Conservation (phyloP, 2,329 filamentous ascomycete species). For the Parafenestella ontariensis region DNA sequence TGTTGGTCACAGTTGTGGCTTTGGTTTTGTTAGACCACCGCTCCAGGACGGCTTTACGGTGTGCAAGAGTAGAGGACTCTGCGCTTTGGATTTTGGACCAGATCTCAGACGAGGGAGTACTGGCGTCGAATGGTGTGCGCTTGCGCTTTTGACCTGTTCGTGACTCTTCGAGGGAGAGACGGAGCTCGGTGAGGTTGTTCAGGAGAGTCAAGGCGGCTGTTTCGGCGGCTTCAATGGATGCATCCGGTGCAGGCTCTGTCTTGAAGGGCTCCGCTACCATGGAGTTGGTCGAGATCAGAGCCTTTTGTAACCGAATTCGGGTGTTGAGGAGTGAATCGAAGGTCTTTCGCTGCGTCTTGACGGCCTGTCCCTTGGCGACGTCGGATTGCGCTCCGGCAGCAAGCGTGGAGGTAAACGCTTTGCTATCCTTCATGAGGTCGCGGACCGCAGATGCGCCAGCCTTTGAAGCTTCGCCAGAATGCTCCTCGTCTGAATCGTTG, state of each 20-base stretch:
- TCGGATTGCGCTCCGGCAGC: slow-evolving; percentile 76
- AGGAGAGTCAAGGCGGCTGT: slow-evolving; percentile 84
- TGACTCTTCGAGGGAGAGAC: slow-evolving; percentile 64
- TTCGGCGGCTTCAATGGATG: slow-evolving; percentile 76
- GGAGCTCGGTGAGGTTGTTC: slow-evolving; percentile 77
- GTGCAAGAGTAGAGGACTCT: slow-evolving; percentile 65
- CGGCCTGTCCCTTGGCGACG: slow-evolving; percentile 82
- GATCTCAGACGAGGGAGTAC: slow-evolving; percentile 69
- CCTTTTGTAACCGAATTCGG: slow-evolving; percentile 92
- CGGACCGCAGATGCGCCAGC: slow-evolving; percentile 63
- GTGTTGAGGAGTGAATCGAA: slow-evolving; percentile 91
- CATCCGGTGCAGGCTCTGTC: slow-evolving; percentile 52
- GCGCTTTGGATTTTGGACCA: slow-evolving; percentile 74
- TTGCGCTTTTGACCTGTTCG: slow-evolving; percentile 68
- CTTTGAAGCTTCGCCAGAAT: slow-evolving; percentile 31
- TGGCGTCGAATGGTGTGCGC: slow-evolving; percentile 56
- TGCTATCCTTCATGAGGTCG: slow-evolving; percentile 71
- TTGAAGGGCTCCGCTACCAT: slow-evolving; percentile 33
- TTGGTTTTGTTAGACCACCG: slow-evolving; percentile 89
- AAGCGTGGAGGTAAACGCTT: slow-evolving; percentile 68
- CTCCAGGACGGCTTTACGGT: slow-evolving; percentile 76
- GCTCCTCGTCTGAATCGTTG: slow-evolving; percentile 49
- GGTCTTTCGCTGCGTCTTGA: slow-evolving; percentile 82
- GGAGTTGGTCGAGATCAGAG: slow-evolving; percentile 81
- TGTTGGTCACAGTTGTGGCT: slow-evolving; percentile 61